Percentiles rank a stretch among this genome's conserved stretches.
phyloP scores from a whole-genome alignment of 2,329 filamentous ascomycete species.

The Didymella pinodella region DNA sequence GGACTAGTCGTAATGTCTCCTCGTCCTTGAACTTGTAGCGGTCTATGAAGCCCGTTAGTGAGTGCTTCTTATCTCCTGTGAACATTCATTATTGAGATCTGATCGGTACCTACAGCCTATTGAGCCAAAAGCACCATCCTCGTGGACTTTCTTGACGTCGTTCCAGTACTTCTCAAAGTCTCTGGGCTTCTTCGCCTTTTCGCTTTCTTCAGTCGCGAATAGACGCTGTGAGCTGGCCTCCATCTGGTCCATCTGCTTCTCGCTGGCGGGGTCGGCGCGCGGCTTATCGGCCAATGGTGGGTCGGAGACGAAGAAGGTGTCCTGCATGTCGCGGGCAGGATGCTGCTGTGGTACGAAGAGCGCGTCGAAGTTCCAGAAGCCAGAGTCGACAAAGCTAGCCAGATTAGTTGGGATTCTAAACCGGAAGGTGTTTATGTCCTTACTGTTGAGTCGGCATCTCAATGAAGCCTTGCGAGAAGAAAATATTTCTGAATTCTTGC shows the following conservation, averaged over 20 bases:
- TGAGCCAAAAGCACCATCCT: conserved; percentile 90
- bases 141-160: conserved; percentile 84
- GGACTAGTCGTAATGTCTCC: conserved; percentile 84
- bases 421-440: conserved; percentile 14
- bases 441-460: conserved; percentile 93
- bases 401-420: conserved; percentile 17
- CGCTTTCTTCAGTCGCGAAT: conserved; percentile 59
- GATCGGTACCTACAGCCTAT: conserved; percentile 69
- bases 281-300: conserved; percentile 76
- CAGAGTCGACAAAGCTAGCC: conserved; percentile 84
- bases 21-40: conserved; percentile 91
- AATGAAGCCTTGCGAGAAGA: conserved; percentile 98
- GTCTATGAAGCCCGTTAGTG: conserved; percentile 53
- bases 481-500: conserved; percentile 94
- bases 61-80: too few species aligned
- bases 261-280: conserved; percentile 61
- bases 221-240: conserved; percentile 60
- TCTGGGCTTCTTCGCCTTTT: conserved; percentile 60
- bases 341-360: conserved; percentile 98
- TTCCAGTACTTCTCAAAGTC: conserved; percentile 89
- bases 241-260: conserved; percentile 59
- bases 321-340: conserved; percentile 94
- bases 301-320: conserved; percentile 98
- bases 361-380: conserved; percentile 99
- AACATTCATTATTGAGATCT: not conserved